phyloP scores from a whole-genome alignment of 208 protist genomes.

The Crithidia bombi region DNA sequence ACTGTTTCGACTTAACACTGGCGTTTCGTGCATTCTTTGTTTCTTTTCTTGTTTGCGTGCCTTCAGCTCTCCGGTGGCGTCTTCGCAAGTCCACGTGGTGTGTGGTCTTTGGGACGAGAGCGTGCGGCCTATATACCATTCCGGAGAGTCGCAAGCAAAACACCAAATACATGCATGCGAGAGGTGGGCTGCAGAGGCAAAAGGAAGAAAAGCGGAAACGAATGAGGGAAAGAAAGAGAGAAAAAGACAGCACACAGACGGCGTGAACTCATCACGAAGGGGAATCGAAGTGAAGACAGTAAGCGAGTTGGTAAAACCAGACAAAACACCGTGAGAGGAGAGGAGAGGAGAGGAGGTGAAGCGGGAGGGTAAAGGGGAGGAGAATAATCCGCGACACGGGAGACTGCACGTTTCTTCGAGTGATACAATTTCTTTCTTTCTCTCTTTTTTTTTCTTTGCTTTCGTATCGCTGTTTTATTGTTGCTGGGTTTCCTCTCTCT shows the following conservation, averaged over 20 bases:
- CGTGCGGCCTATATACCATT: neutral
- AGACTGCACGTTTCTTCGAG: no score
- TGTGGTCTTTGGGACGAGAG: neutral
- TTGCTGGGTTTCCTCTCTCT: neutral
- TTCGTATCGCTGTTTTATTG: neutral
- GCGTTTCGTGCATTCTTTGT: neutral
- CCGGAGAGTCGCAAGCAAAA: neutral
- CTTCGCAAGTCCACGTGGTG: neutral
- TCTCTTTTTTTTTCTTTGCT: slow-evolving; percentile 2
- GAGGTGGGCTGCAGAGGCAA: no score
- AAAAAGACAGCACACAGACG: no score
- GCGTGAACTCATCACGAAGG: no score
- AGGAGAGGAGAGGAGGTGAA: no score
- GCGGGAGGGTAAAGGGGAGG: neutral
- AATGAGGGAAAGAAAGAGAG: neutral
- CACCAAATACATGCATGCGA: neutral
- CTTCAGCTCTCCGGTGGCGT: neutral
- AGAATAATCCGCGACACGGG: neutral
- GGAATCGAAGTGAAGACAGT: no score
- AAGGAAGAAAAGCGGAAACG: no score
- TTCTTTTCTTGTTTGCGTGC: neutral
- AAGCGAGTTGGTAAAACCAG: no score
- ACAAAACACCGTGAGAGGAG: no score
- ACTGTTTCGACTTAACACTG: no score
- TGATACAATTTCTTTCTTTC: neutral